Evolutionary conservation across 1,284 basidiomycete genomes (phyloP).

Genomic region (Cryptococcus sp.): DNA sequence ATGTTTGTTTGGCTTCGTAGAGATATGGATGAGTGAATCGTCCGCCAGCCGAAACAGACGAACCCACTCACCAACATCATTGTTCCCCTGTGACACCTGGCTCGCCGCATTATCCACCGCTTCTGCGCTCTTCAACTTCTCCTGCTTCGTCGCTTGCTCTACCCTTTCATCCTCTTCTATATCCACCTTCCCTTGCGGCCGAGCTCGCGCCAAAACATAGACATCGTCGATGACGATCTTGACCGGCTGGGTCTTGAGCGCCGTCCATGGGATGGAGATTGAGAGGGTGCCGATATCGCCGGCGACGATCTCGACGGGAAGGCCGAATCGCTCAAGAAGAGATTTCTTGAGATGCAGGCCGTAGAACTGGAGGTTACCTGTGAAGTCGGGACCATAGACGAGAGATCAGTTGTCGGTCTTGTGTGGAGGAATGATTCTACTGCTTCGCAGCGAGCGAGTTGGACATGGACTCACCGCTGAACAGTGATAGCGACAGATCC

Average conservation of each 20-base stretch:
- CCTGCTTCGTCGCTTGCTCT: constrained; percentile 80
- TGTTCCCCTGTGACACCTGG: constrained; percentile 32
- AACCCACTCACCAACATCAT: constrained; percentile 32
- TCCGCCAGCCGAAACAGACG: too few species aligned
- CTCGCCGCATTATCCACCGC: constrained; percentile 63
- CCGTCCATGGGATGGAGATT: constrained; percentile 92
- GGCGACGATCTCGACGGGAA: constrained; percentile 95
- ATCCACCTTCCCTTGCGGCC: constrained; percentile 56
- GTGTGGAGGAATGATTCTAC: neutral
- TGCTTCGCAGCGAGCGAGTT: neutral
- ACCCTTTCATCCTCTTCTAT: constrained; percentile 80
- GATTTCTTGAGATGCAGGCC: constrained; percentile 87
- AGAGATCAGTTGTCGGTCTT: neutral
- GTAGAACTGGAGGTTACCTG: constrained; percentile 78
- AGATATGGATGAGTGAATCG: neutral
- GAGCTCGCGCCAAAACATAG: constrained; percentile 64
- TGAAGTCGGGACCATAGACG: neutral
- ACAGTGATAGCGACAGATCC: constrained; percentile 92
- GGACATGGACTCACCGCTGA: constrained; percentile 62
- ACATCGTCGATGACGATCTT: constrained; percentile 92
- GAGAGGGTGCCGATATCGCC: constrained; percentile 92
- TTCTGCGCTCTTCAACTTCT: constrained; percentile 85
- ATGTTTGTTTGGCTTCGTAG: constrained; percentile 64
- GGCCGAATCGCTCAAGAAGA: constrained; percentile 90
- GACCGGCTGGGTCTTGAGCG: constrained; percentile 88